phyloP scores from a whole-genome alignment of 805 yeast genomes.

The Wickerhamia fluorescens region DNA sequence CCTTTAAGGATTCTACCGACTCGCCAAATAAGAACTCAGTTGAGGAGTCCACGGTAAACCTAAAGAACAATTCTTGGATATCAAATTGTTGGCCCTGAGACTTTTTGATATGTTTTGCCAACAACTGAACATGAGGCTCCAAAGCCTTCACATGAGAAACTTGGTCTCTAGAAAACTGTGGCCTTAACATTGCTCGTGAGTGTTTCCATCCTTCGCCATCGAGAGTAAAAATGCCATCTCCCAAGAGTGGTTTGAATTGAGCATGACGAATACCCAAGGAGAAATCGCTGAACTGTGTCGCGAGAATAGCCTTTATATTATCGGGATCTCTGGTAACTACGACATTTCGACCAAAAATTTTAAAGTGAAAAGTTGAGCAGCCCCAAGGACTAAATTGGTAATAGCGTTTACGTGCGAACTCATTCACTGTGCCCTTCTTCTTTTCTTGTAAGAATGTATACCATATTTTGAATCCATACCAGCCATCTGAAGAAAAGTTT shows the following conservation, averaged over 20 bases:
- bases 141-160: conserved; percentile 18
- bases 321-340: conserved; percentile 17
- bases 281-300: conserved; percentile 20
- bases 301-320: conserved; percentile 20
- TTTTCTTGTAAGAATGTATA: conserved; percentile 7
- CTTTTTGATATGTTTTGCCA: conserved; percentile 10
- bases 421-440: conserved; percentile 11
- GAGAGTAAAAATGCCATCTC: conserved; percentile 22
- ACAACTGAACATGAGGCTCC: conserved; percentile 17
- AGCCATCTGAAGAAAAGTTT: conserved; percentile 6
- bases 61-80: conserved; percentile 27
- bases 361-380: conserved; percentile 5
- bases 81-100: conserved; percentile 22
- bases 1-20: conserved; percentile 22
- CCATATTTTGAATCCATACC: conserved; percentile 13
- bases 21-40: conserved; percentile 38
- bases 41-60: conserved; percentile 33
- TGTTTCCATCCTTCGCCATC: conserved; percentile 25
- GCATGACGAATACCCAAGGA: conserved; percentile 17
- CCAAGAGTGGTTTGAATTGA: conserved; percentile 14
- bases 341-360: conserved; percentile 12
- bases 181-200: conserved; percentile 21
- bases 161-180: conserved; percentile 22
- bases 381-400: too few species aligned
- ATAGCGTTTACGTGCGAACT: too few species aligned